Evolutionary conservation across 2,329 filamentous ascomycete species (phyloP), one percentile per base, ranked within the genome.

Genomic region (Dactylellina parvicollis): DNA sequence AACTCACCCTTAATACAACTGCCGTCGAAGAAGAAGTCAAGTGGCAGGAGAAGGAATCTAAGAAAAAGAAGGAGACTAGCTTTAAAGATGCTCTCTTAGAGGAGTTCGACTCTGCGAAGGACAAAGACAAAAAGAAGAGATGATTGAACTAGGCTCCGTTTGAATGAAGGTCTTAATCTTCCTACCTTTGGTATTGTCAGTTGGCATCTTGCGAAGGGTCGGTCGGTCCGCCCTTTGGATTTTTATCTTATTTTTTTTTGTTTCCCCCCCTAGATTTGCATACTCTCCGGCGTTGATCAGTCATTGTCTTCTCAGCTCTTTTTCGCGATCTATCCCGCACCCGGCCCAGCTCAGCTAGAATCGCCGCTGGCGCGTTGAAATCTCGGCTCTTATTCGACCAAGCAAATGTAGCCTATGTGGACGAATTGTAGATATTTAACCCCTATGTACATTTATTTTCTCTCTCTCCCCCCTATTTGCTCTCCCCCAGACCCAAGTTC

Each of bases 1-100:
- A 77, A 28, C 52, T 64, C n/a, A 40, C 67, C 10, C n/a, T 67
- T 66, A 85, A 9, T 85, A 91, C 81, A 87, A 88, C 3, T 85
- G 85, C 76, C 84, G 84, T 77, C 69, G 52, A 64, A n/a, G 67
- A 72, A 32, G 12, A 79, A 85, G 18, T 81, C 83, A 52, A 77
- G 80, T 44, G 54, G 76, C 4, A 71, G 75, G n/a, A 49, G 74
- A 64, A n/a, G 70, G 75, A 54, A 49, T n/a, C n/a, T n/a, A n/a
- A 70, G 54, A 73, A 73, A 42, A 74, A 60, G n/a, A 70, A 75
- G 59, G 40, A 65, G 34, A 67, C 61, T 22, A 76, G 55, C 20
- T 66, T 75, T 36, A 72, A 76, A 46, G 75, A 77, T 12, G 74
- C 77, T 22, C 74, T 78, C 18, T 81, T 74, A 26, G 50, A 75